A percentile compares a stretch with the other conserved stretches of the same genome.
Conservation (phyloP, 306 rosid genomes). For the Citrullus amarus region DNA sequence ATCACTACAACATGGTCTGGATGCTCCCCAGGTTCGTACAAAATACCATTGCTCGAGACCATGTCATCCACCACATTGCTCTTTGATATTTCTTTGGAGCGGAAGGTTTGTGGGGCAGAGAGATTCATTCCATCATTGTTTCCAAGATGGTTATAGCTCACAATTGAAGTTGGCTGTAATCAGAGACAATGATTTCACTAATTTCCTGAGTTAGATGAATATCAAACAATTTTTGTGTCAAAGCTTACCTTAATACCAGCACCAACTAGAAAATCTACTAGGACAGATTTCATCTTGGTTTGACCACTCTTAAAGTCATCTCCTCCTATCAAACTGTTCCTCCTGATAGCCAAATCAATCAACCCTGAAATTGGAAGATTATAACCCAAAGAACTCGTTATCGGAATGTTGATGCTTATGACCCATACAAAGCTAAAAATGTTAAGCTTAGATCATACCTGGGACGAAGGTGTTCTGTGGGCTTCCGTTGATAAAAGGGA, state of each 20-base stretch:
- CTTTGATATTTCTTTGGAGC: conserved; percentile 94
- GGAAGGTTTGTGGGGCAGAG: conserved; percentile 95
- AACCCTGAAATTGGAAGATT: conserved; percentile 33
- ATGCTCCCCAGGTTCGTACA: conserved; percentile 86
- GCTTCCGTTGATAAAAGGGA: conserved; percentile 95
- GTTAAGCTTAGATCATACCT: conserved; percentile 23
- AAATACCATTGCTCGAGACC: conserved; percentile 92
- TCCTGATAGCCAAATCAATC: conserved; percentile 70
- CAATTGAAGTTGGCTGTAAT: conserved; percentile 85
- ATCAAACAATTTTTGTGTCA: not conserved
- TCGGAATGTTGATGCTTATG: not conserved
- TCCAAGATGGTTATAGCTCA: conserved; percentile 96
- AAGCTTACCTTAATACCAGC: conserved; percentile 84
- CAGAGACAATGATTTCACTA: not conserved
- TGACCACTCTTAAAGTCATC: conserved; percentile 99
- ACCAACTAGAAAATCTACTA: conserved; percentile 97
- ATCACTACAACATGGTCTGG: conserved; percentile 97
- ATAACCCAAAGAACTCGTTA: not conserved
- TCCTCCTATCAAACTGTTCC: conserved; percentile 82
- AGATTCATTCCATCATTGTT: conserved; percentile 98
- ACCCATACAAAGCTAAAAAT: not conserved
- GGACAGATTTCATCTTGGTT: conserved; percentile 89
- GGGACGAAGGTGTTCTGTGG: conserved; percentile 97
- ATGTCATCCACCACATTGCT: conserved; percentile 97
- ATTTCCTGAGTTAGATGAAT: not conserved